Conservation (phyloP, 768 basidiomycete genomes). For the Scleroderma bovista region DNA sequence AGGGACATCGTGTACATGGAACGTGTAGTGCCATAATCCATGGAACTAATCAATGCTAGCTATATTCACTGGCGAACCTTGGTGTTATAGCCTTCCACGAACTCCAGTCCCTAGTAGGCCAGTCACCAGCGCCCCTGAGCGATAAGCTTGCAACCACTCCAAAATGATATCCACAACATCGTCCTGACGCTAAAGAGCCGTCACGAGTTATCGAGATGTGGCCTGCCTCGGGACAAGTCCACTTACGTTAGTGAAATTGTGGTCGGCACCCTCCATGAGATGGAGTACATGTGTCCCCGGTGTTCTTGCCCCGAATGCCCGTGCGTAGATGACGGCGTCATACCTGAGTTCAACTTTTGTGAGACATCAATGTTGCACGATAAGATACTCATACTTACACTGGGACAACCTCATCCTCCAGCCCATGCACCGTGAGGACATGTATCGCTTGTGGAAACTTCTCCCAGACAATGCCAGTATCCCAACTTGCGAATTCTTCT, state of each 20-base stretch:
- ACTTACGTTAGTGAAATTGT: conserved; percentile 64
- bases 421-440: conserved; percentile 77
- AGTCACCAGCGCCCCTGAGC: conserved; percentile 45
- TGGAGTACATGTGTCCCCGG: conserved; percentile 70
- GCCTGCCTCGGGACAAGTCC: not conserved
- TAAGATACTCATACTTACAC: conserved; percentile 42
- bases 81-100: conserved; percentile 41
- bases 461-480: conserved; percentile 64
- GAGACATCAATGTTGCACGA: not conserved
- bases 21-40: not conserved
- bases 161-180: conserved; percentile 63
- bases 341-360: conserved; percentile 37
- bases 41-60: not conserved
- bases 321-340: conserved; percentile 67
- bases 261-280: conserved; percentile 70
- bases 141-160: conserved; percentile 56
- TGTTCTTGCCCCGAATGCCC: conserved; percentile 47
- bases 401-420: conserved; percentile 61
- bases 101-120: conserved; percentile 61
- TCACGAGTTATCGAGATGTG: conserved; percentile 2
- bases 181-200: conserved; percentile 43
- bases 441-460: conserved; percentile 57
- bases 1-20: too few species aligned
- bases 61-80: not conserved
- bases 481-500: conserved; percentile 56